Base-by-base conservation (phyloP, 2,329 filamentous ascomycete genomes). In the Trichoderma citrinoviride region DNA sequence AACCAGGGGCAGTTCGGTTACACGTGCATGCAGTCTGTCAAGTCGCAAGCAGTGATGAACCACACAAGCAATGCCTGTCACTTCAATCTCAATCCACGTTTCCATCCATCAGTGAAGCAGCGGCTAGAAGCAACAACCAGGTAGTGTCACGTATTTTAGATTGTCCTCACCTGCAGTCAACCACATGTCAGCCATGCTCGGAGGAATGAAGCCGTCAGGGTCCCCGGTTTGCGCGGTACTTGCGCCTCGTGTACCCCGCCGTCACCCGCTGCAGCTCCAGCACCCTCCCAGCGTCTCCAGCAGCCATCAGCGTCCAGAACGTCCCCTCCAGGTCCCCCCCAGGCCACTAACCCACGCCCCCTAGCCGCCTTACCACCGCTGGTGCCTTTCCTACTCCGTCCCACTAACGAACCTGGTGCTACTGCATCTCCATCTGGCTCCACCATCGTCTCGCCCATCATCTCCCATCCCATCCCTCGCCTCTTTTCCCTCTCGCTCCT, bases 391-490 rank as follows among this genome's bases (percentile, higher is more conserved):
- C 56, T 37, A 49, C 44, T 49, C 55, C 43, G 43, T 25, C 43
- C 56, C 40, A 47, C 56, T 53, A 44, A 50, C 58, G 29, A 50
- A 53, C 50, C 52, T 56, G 53, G 50, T 27, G 27, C 52, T 37
- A 21, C 50, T 43, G 43, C 50, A 49, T 62, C 41, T 58, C 27
- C 29, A 41, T 55, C 54, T 56, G 61, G 57, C 57, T 65, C 62
- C 40, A 55, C 46, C 44, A 57, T 27, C 53, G 37, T 53, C 64
- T 40, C 29, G 60, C 33, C 29, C 61, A 53, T 55, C 60, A 65
- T 63, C 61, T 63, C 61, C 61, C 50, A 55, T 56, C 52, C 49
- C 52, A 33, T 55, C 52, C 61, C 25, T 54, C 46, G 54, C 25
- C 58, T 54, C 52, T 56, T 43, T 62, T 33, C 29, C n/a, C 44